Evolutionary conservation across 2,329 filamentous ascomycete genomes (phyloP).

Genomic region (Parafenestella ontariensis): DNA sequence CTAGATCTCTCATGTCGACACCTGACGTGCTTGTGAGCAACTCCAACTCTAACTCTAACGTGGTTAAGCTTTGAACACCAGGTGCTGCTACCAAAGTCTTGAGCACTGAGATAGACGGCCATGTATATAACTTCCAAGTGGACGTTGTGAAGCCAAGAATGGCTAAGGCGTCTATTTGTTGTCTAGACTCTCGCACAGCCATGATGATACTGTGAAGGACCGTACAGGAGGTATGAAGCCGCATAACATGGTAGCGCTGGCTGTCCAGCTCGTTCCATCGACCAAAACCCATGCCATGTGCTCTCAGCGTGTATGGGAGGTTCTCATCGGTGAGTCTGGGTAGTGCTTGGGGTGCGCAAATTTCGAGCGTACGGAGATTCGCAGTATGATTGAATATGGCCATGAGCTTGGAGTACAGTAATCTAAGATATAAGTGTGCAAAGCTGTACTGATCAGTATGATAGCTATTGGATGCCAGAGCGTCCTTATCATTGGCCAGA

Average conservation of each 20-base stretch:
- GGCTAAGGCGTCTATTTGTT: not conserved
- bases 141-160: not conserved
- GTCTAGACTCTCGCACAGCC: not conserved
- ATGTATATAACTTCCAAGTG: conserved; percentile 1
- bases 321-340: not conserved
- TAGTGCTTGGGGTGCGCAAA: not conserved
- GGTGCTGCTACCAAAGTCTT: not conserved
- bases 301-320: not conserved
- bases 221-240: not conserved
- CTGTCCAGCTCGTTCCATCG: too few relatives aligned
- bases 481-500: too few relatives aligned
- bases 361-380: not conserved
- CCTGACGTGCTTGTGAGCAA: not conserved
- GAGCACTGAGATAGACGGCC: not conserved
- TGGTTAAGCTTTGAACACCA: not conserved
- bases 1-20: not conserved
- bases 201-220: not conserved
- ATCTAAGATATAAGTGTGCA: too few relatives aligned
- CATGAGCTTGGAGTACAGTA: not conserved
- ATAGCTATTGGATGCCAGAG: too few relatives aligned
- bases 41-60: conserved; percentile 7
- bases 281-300: too few relatives aligned
- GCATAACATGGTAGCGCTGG: too few relatives aligned
- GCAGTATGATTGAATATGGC: not conserved
- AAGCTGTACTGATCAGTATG: too few relatives aligned